Base-by-base conservation (phyloP, 2,329 filamentous ascomycete genomes). In the Pyrenophora seminiperda region DNA sequence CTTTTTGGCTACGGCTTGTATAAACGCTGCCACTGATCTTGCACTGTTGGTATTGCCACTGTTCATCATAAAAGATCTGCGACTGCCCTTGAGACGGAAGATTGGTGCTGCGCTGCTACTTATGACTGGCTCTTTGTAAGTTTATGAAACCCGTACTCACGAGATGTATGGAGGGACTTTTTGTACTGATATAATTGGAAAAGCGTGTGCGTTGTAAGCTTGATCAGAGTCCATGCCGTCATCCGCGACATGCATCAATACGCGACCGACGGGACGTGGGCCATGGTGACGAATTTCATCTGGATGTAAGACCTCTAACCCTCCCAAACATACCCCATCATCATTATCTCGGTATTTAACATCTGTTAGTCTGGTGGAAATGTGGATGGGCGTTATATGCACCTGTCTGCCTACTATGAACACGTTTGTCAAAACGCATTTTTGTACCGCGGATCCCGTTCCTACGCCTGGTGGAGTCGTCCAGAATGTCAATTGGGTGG, bases 331-430 rank as follows among this genome's bases (percentile, higher is more conserved):
- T 10, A 22, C 6, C 5, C n/a, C n/a, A n/a, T n/a, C 9, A 5
- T 1, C 2, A 5, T 4, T 29, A 34, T 6, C n/a, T 7, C 19
- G 19, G n/a, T n/a, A n/a, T n/a, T 46, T 58, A 24, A 58, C 15
- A 1, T 24, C 10, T 3, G 3, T 9, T 9, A 61, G 58, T 13
- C 38, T 58, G 3, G n/a, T 50, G 9, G 58, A 61, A 20, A 51
- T 56, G 50, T 61, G 58, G 58, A 46, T 58, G 4, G 53, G 58
- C 9, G 51, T 61, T n/a, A 47, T 61, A 3, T 61, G 53, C 17
- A 43, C 58, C 14, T 61, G 58, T 15, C 20, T 61, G 3, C 58
- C 53, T 9, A 45, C 54, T 7, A 14, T 53, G 10, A 47, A 60
- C 47, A 54, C 45, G 3, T 59, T 55, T 15, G 14, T 53, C 43